A percentile compares a stretch with the other conserved stretches of the same genome.
Conservation (phyloP, 208 protist genomes). For the Cochliopodium minus region DNA sequence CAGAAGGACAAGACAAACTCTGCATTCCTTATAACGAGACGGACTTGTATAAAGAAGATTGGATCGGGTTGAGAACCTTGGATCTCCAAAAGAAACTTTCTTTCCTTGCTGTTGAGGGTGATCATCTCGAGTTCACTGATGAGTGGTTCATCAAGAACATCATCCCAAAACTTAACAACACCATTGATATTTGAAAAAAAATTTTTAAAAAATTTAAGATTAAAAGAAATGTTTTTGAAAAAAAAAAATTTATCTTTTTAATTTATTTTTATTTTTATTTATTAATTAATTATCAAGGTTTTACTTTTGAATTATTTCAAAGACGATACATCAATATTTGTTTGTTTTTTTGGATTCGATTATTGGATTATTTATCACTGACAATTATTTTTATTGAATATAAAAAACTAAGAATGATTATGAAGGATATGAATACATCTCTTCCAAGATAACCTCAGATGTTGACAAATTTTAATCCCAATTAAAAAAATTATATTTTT, state of each 20-base stretch:
- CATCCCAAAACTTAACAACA: not conserved
- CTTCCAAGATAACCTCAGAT: no score
- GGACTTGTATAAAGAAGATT: slow-evolving; percentile 26
- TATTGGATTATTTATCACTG: no score
- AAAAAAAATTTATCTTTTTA: not conserved
- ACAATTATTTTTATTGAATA: no score
- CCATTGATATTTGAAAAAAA: not conserved
- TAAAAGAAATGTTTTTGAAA: not conserved
- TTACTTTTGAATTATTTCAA: not conserved
- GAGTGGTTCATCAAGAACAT: slow-evolving; percentile 24
- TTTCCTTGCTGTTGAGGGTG: slow-evolving; percentile 15
- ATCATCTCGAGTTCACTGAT: slow-evolving; percentile 20
- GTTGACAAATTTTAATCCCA: no score
- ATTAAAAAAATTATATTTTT: no score
- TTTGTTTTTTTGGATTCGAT: no score
- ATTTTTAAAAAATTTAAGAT: not conserved
- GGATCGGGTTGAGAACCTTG: slow-evolving; percentile 24
- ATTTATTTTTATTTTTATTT: not conserved
- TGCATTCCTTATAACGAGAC: slow-evolving; percentile 21
- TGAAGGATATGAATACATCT: no score
- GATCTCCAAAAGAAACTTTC: slow-evolving; percentile 14
- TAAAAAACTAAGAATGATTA: no score
- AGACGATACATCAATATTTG: not conserved
- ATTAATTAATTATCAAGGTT: not conserved
- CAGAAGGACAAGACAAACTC: slow-evolving; percentile 3